These are phyloP conservation scores for Cylindrotheca closterium DNA, from an alignment of 108 stramenopile species.

Conservation along the genomic window DNA sequence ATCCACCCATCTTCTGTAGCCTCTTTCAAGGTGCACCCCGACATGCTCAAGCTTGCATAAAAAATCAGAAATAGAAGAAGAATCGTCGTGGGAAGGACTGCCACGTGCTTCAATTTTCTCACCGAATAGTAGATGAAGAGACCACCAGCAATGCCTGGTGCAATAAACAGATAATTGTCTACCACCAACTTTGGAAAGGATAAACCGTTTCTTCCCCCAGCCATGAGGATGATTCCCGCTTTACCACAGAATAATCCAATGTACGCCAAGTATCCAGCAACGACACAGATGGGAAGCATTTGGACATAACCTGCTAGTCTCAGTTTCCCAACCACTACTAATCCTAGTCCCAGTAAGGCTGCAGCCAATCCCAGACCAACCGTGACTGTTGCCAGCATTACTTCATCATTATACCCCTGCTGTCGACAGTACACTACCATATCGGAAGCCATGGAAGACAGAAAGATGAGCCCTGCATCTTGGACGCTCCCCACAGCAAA, in stretches of 20 bases:
- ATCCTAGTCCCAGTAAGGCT: constrained; percentile 77
- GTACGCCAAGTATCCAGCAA: constrained; percentile 97
- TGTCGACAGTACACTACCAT: constrained; percentile 60
- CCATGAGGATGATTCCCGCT: constrained; percentile 86
- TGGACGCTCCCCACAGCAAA: constrained; percentile 97
- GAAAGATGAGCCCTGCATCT: constrained; percentile 98
- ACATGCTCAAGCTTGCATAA: constrained; percentile 61
- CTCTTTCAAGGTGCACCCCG: constrained; percentile 58
- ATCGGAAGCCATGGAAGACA: constrained; percentile 81
- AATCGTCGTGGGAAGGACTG: constrained; percentile 84
- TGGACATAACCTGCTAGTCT: constrained; percentile 89
- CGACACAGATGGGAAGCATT: constrained; percentile 90
- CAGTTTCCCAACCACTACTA: constrained; percentile 83
- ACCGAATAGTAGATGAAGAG: constrained; percentile 69
- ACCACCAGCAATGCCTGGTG: constrained; percentile 88
- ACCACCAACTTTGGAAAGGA: constrained; percentile 44
- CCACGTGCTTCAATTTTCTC: constrained; percentile 71
- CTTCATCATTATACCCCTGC: constrained; percentile 42
- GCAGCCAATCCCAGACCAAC: constrained; percentile 79
- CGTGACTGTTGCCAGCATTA: constrained; percentile 73
- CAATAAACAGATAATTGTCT: constrained; percentile 47
- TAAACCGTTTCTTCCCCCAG: constrained; percentile 27
- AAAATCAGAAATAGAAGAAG: constrained; percentile 69
- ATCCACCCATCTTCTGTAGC: constrained; percentile 85
- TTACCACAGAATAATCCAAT: constrained; percentile 98